Percentiles rank a stretch among this genome's conserved stretches.
phyloP scores from a whole-genome alignment of 805 yeast genomes.

The Wickerhamomyces bovis region DNA sequence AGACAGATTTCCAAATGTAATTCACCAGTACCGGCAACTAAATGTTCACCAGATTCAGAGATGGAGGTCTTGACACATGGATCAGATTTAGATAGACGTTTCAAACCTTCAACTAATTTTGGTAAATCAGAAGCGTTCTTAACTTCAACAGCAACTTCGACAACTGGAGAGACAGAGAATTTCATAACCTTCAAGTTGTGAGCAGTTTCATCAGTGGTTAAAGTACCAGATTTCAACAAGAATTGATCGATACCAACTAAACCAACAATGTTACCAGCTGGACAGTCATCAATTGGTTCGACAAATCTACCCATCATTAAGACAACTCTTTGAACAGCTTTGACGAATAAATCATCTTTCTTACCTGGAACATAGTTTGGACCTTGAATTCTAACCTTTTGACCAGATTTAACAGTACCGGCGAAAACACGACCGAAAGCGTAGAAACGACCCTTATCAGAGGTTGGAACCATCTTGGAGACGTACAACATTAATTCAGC shows the following conservation, averaged over 20 bases:
- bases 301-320: conserved; percentile 99
- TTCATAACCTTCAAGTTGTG: conserved; percentile 99
- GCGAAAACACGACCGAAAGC: conserved; percentile 99
- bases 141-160: conserved; percentile 98
- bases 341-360: conserved; percentile 95
- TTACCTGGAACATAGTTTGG: conserved; percentile 99
- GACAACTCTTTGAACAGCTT: conserved; percentile 98
- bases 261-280: conserved; percentile 99
- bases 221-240: conserved; percentile 98
- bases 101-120: conserved; percentile 99
- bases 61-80: conserved; percentile 93
- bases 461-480: conserved; percentile 99
- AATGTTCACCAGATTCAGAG: conserved; percentile 96
- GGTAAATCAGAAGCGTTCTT: conserved; percentile 99
- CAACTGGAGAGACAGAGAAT: conserved; percentile 99
- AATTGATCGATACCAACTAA: conserved; percentile 99
- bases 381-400: conserved; percentile 99
- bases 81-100: conserved; percentile 99
- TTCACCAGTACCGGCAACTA: conserved; percentile 99
- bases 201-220: conserved; percentile 92
- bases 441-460: conserved; percentile 99
- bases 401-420: conserved; percentile 98
- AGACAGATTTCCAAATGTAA: conserved; percentile 98
- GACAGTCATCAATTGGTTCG: conserved; percentile 98
- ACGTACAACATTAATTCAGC: conserved; percentile 98